These are phyloP conservation scores for Trichophyton verrucosum DNA, from an alignment of 2,329 filamentous ascomycete genomes.

Conservation along the genomic window DNA sequence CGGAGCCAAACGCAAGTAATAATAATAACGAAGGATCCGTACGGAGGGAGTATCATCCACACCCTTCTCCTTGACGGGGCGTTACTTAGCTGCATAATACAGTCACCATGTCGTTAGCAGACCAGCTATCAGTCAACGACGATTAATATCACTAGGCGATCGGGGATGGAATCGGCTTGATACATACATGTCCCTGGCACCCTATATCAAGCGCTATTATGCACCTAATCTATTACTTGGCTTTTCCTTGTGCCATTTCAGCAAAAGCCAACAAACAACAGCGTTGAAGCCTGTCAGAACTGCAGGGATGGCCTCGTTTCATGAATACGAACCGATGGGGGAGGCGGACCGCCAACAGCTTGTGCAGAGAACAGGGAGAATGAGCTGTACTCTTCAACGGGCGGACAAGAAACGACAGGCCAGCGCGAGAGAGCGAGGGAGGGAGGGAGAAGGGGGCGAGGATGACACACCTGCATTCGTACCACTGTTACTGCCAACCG, in stretches of 20 bases:
- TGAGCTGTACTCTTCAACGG: too few species aligned
- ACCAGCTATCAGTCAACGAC: too few species aligned
- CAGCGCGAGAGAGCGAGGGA: too few species aligned
- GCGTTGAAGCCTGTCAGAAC: neutral
- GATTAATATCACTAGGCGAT: neutral
- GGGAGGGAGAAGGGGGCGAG: too few species aligned
- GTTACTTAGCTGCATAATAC: neutral
- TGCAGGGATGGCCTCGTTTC: neutral
- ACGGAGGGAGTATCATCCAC: neutral
- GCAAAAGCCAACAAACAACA: neutral
- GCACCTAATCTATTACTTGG: neutral
- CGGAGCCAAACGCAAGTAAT: neutral
- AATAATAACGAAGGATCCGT: neutral
- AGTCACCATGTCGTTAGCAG: neutral
- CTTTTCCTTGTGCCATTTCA: neutral
- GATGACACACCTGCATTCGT: too few species aligned
- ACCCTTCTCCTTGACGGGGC: neutral
- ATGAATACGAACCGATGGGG: conserved; percentile 1
- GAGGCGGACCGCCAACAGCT: neutral
- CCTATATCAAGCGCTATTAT: neutral
- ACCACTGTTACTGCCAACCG: too few species aligned
- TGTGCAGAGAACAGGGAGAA: neutral
- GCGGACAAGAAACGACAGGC: too few species aligned
- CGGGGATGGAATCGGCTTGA: neutral
- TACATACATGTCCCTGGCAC: neutral